Base-by-base conservation (phyloP, 2,329 filamentous ascomycete species). In the Aureobasidium sp. region DNA sequence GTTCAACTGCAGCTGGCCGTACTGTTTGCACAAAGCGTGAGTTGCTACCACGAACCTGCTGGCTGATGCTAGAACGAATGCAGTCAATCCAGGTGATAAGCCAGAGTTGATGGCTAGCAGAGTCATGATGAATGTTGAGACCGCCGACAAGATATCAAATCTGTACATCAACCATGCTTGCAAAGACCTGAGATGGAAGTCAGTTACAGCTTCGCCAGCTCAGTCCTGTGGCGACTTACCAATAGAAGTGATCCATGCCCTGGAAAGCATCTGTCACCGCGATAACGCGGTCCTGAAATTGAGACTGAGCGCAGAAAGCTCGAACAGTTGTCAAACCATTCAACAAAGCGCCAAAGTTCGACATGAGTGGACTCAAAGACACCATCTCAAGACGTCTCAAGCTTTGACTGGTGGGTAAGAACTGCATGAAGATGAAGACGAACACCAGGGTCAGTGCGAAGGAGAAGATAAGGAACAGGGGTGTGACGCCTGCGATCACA, bases 201-300 rank as follows among this genome's bases (percentile, higher is more conserved):
- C 31, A 31, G 36, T 1, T n/a, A 44, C 17, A 3, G 15, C 9
- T 15, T 8, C 15, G 22, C 6, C 9, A 20, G 15, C 7, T 5
- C 8, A 5, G 4, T 4, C 7, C n/a, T 7, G n/a, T 8, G 1
- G 15, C 8, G 3, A 36, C 39, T 20, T 44, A 45, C 78, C 91
- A 96, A 76, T 95, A 96, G 76, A 96, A 96, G 72, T 97, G 92
- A 69, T 97, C 92, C 82, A 96, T 94, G 71, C 91, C 91, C 72
- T 96, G 92, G 71, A 96, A 96, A 20, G 86, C 86, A 70, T 96
- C 91, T 0, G 91, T 91, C 0, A 91, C 91, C 2, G 82, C 78
- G 37, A 97, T 87, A 58, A 95, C 90, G 56, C 87, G 83, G 65
- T 86, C 83, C 70, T 95, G 90, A 70, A 96, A 96, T 58, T 88